These are phyloP conservation scores for Lentinula edodes DNA, from an alignment of 768 basidiomycete genomes.

Conservation along the genomic window DNA sequence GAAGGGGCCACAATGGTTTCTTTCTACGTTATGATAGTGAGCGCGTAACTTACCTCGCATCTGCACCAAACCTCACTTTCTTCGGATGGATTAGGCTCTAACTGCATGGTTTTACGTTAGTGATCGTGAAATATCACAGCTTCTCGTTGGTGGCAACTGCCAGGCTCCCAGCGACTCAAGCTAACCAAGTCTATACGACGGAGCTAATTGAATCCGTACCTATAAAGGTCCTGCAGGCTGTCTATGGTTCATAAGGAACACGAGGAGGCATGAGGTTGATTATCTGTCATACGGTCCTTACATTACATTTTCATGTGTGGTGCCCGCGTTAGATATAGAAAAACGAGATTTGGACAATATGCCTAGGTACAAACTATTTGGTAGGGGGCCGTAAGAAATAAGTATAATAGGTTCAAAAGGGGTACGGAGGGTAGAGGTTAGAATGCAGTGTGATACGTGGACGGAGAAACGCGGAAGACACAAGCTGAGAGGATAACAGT, in stretches of 20 bases:
- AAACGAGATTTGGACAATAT: not conserved
- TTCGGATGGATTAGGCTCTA: constrained; percentile 37
- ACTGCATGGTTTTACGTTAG: not conserved
- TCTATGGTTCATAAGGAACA: too few relatives aligned
- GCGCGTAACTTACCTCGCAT: constrained; percentile 64
- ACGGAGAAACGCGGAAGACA: not conserved
- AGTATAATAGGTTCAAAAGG: not conserved
- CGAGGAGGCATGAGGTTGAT: too few relatives aligned
- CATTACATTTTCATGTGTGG: too few relatives aligned
- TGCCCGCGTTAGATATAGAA: too few relatives aligned
- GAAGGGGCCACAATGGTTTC: constrained; percentile 63
- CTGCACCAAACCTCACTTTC: constrained; percentile 71
- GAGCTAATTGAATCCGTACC: too few relatives aligned
- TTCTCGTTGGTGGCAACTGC: not conserved
- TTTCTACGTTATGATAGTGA: constrained; percentile 62
- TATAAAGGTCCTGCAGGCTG: too few relatives aligned
- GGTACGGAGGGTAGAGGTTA: not conserved
- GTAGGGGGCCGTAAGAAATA: not conserved
- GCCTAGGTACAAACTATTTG: not conserved
- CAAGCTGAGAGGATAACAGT: not conserved
- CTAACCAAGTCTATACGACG: too few relatives aligned
- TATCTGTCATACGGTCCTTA: too few relatives aligned
- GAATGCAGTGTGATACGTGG: not conserved
- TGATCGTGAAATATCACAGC: not conserved
- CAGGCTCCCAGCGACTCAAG: not conserved